Evolutionary conservation across 2,329 filamentous ascomycete species (phyloP).

Genomic region (Epichloe brachyelytri): DNA sequence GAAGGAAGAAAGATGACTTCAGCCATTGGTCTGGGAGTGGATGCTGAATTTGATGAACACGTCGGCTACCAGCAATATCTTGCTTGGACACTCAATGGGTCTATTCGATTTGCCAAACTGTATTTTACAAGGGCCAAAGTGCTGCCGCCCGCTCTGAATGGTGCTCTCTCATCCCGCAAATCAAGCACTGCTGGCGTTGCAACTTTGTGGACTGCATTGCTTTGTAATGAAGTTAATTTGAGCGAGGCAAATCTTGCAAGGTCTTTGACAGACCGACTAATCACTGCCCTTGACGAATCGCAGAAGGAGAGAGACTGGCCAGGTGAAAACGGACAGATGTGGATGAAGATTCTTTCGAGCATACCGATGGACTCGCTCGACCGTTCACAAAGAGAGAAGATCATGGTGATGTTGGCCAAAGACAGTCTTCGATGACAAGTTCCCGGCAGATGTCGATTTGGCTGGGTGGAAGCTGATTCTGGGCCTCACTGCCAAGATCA

Average conservation of each 20-base stretch:
- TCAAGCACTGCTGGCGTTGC: constrained; percentile 8
- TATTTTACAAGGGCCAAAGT: constrained; percentile 13
- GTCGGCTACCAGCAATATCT: constrained; percentile 19
- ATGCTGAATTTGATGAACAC: constrained; percentile 15
- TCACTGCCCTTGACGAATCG: constrained; percentile 16
- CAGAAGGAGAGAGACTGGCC: constrained; percentile 20
- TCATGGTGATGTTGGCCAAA: constrained; percentile 24
- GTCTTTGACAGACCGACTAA: constrained; percentile 20
- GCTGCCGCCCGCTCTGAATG: constrained; percentile 14
- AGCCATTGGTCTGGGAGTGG: constrained; percentile 6
- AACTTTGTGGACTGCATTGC: constrained; percentile 18
- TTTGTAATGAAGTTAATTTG: constrained; percentile 26
- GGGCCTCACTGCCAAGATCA: constrained; percentile 34
- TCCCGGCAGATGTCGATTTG: constrained; percentile 14
- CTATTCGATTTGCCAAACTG: constrained; percentile 19
- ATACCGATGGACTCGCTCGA: constrained; percentile 27
- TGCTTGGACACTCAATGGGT: constrained; percentile 21
- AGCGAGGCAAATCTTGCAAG: constrained; percentile 20
- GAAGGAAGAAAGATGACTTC: constrained; percentile 12
- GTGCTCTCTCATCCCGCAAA: constrained; percentile 12
- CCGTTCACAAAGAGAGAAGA: constrained; percentile 29
- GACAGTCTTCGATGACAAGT: constrained; percentile 14
- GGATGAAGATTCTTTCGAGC: constrained; percentile 20
- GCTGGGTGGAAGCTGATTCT: constrained; percentile 26
- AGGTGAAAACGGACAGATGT: constrained; percentile 15